Base-by-base conservation (phyloP, 2,329 filamentous ascomycete species). In the Cladosporium sp. region DNA sequence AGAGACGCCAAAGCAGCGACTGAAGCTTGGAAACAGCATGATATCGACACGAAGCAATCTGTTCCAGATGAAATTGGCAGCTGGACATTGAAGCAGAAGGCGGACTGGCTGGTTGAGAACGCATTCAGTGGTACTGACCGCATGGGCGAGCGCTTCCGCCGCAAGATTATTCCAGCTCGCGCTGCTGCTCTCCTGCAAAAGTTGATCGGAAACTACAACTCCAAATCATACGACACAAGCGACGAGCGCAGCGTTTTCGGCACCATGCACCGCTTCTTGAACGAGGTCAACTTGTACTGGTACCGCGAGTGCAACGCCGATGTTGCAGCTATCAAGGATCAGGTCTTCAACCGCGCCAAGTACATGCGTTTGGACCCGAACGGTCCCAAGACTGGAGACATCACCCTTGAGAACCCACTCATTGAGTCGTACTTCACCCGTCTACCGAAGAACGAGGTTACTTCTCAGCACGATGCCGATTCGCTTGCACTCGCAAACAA, bases 351-450 rank as follows among this genome's bases (percentile, higher is more conserved):
- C 76, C 89, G 96, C 67, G 91, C 93, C 81, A 97, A 97, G 78
- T 99, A 99, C 80, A 87, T 94, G 68, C 90, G 95, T 46, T 80
- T 99, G n/a, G 95, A 98, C 69, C 90, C 92, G 0, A 86, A 98
- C 75, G 95, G 95, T 0, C 95, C 95, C 3, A 94, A 91, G 76
- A 81, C 91, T 62, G 95, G 95, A 0, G 86, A 89, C 21, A 91
- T 99, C 75, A 90, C 88, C 65, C 80, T 88, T 8, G 81, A 89
- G 63, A 94, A 87, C 72, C 93, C 95, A 14, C 82, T 99, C 31
- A 92, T 97, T 69, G 95, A 99, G 81, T 85, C 91, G 0, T 99
- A 99, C 80, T 99, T 99, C 78, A 98, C 95, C 0, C 88, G 94
- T 31, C 83, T 99, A 49, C 91, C 93, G 1, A 77, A 85, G 33